Conservation (phyloP, 257 asterid genomes). For the Schizonepeta tenuifolia region DNA sequence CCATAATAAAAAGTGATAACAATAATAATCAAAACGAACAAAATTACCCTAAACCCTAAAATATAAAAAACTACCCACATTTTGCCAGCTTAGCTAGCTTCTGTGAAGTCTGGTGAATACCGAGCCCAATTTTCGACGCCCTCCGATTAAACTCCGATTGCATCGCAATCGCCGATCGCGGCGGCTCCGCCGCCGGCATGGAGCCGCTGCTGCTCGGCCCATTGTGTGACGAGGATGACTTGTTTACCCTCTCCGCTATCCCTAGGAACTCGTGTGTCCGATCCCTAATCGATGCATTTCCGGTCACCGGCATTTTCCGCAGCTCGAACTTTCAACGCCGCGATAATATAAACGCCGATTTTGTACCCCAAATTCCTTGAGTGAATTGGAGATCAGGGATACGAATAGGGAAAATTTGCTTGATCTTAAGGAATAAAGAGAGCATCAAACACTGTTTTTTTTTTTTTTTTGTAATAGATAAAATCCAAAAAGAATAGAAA, state of each 20-base stretch:
- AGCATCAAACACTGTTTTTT: no score
- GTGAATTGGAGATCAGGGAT: no score
- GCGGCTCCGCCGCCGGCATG: slow-evolving; percentile 50
- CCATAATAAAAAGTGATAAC: background rate
- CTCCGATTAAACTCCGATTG: slow-evolving; percentile 86
- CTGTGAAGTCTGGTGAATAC: slow-evolving; percentile 92
- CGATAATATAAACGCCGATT: slow-evolving; percentile 20
- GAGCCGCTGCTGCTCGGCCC: slow-evolving; percentile 68
- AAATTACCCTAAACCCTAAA: no score
- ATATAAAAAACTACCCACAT: slow-evolving; percentile 47
- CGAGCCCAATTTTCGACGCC: slow-evolving; percentile 88
- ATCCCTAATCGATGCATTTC: slow-evolving; percentile 78
- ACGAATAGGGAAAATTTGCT: no score
- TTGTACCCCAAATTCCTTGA: no score
- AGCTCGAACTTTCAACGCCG: slow-evolving; percentile 24
- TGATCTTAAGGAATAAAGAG: no score
- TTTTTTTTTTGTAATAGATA: no score
- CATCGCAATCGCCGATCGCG: slow-evolving; percentile 65
- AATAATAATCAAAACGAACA: background rate
- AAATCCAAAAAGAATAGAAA: no score
- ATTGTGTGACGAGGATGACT: slow-evolving; percentile 57
- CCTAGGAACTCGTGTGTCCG: slow-evolving; percentile 83
- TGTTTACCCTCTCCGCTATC: slow-evolving; percentile 66
- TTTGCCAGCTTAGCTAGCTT: slow-evolving; percentile 90
- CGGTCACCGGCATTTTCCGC: slow-evolving; percentile 55